Conservation (phyloP, 2,329 filamentous ascomycete species). For the Fusarium euwallaceae region DNA sequence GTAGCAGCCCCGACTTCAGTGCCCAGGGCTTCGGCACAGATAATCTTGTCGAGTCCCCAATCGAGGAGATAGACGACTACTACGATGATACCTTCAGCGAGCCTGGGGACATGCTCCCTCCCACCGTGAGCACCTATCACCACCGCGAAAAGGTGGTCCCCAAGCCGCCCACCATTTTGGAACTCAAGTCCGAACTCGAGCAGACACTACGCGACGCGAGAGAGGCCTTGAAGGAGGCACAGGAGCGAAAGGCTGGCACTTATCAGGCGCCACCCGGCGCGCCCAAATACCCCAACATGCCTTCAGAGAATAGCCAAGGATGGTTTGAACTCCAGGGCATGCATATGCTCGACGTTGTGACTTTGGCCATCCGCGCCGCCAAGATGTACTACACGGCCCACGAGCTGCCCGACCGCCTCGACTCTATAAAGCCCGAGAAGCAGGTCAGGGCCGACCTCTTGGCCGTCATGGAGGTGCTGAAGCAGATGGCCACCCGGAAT, state of each 20-base stretch:
- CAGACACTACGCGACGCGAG: constrained; percentile 77
- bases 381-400: constrained; percentile 98
- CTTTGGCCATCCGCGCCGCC: constrained; percentile 93
- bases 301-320: constrained; percentile 67
- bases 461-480: constrained; percentile 88
- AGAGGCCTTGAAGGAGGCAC: constrained; percentile 74
- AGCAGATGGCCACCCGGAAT: constrained; percentile 88
- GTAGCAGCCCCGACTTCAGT: constrained; percentile 68
- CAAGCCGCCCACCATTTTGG: constrained; percentile 84
- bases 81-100: constrained; percentile 72
- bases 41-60: constrained; percentile 62
- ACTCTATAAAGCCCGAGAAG: constrained; percentile 88
- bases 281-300: constrained; percentile 54
- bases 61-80: constrained; percentile 61
- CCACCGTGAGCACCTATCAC: constrained; percentile 96
- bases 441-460: constrained; percentile 87
- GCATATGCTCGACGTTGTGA: constrained; percentile 92
- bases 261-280: constrained; percentile 47
- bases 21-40: constrained; percentile 55
- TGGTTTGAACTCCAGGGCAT: constrained; percentile 93
- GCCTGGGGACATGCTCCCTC: constrained; percentile 87
- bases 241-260: constrained; percentile 52
- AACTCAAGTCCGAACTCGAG: constrained; percentile 78
- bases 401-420: constrained; percentile 85
- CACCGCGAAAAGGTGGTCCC: constrained; percentile 84